Evolutionary conservation across 1,139 yeast genomes (phyloP).

Genomic region (Hyphopichia fennica): DNA sequence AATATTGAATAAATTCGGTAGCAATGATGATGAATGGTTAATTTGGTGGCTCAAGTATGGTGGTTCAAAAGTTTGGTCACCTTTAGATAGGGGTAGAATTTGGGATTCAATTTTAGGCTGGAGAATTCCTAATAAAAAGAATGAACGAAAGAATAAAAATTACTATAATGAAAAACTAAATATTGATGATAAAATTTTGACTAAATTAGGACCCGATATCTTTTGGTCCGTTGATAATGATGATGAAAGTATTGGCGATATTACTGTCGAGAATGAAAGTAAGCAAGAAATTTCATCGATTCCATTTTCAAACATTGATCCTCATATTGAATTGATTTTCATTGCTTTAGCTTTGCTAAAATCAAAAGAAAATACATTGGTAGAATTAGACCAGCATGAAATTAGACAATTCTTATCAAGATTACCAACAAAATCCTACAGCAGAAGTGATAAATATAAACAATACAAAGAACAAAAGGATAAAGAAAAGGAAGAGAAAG

Average conservation of each 20-base stretch:
- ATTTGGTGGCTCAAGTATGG: conserved; percentile 94
- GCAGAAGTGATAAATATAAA: conserved; percentile 32
- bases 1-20: conserved; percentile 58
- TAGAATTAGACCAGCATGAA: conserved; percentile 89
- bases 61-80: conserved; percentile 87
- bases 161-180: conserved; percentile 37
- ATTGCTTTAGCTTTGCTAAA: conserved; percentile 77
- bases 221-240: conserved; percentile 37
- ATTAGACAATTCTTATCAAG: conserved; percentile 75
- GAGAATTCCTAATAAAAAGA: conserved; percentile 49
- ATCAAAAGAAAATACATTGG: conserved; percentile 71
- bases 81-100: conserved; percentile 77
- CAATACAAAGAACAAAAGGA: conserved; percentile 29
- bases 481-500: conserved; percentile 11
- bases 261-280: conserved; percentile 7
- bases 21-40: conserved; percentile 83
- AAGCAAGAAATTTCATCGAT: conserved; percentile 17
- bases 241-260: conserved; percentile 4
- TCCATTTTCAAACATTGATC: conserved; percentile 71
- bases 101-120: conserved; percentile 90
- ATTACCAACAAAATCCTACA: conserved; percentile 45
- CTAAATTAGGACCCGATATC: conserved; percentile 44
- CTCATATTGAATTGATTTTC: conserved; percentile 76
- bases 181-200: conserved; percentile 20
- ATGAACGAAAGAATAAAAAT: conserved; percentile 18